Base-by-base conservation (phyloP, 2,329 filamentous ascomycete genomes). In the Sporothrix luriei region DNA sequence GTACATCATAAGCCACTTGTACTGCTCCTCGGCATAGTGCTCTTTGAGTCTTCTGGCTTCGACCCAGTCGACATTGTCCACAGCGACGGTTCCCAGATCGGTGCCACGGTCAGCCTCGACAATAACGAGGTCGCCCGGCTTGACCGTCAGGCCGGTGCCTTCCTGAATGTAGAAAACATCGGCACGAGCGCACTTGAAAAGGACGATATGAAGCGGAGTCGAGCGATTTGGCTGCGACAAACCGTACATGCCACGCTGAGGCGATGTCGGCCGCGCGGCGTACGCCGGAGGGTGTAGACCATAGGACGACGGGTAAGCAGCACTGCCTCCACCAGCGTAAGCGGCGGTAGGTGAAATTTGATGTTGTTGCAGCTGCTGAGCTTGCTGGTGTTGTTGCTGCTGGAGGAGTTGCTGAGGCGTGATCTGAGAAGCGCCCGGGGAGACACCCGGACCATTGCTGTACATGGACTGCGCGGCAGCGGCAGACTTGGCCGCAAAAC, bases 1-100 rank as follows among this genome's bases (percentile, higher is more conserved):
- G 79, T 97, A 99, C 91, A 98, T 95, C 91, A 98, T 97, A 68
- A 99, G 85, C 92, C 94, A 98, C 76, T 93, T 94, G 81, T 97
- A 97, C 78, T 99, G 95, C 78, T 98, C 93, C 78, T 97, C 93
- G 2, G 91, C 91, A 74, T 94, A 96, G 75, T 95, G 90, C 75
- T 96, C 92, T 78, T 97, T 97, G 74, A 93, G 82, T 62, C 95
- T 91, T 76, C 95, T 94, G 10, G 95, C 95, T 66, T 90, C 88
- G 74, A 93, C 90, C 85, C 93, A 93, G 72, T 93, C 91, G 51
- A 98, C 89, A 75, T 96, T 94, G 73, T 93, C 91, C 74, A 91
- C 89, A 67, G 92, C 91, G 38, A 99, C 94, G 33, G 94, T 97
- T 57, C 95, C 96, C 48, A 99, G 86, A 77, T 99, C 96, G 26